Evolutionary conservation across 2,329 filamentous ascomycete species (phyloP).

Genomic region (Dothidotthia symphoricarpi): DNA sequence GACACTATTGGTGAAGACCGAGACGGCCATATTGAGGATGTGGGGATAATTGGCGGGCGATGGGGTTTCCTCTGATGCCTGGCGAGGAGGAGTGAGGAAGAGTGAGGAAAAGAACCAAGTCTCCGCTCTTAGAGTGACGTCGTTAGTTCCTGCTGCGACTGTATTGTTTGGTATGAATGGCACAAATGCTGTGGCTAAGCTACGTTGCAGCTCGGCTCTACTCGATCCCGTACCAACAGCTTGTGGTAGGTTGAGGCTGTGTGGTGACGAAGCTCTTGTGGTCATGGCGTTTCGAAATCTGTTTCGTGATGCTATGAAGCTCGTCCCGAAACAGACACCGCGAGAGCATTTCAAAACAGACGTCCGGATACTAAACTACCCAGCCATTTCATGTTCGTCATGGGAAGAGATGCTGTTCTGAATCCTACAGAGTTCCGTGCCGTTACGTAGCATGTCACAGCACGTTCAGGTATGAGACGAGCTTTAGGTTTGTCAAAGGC

Average conservation of each 20-base stretch:
- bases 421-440: conserved; percentile 3
- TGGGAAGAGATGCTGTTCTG: conserved; percentile 4
- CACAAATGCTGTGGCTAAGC: too few relatives aligned
- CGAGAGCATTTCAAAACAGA: conserved; percentile 9
- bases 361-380: conserved; percentile 13
- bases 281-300: conserved; percentile 28
- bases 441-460: conserved; percentile 10
- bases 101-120: too few relatives aligned
- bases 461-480: conserved; percentile 27
- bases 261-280: too few relatives aligned
- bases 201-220: too few relatives aligned
- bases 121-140: too few relatives aligned
- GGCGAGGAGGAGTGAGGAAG: too few relatives aligned
- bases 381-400: conserved; percentile 12
- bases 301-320: conserved; percentile 27
- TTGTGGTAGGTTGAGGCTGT: not conserved
- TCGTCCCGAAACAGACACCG: conserved; percentile 22
- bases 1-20: too few relatives aligned
- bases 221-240: not conserved
- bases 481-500: conserved; percentile 16
- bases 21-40: too few relatives aligned
- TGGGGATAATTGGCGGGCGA: too few relatives aligned
- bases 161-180: too few relatives aligned
- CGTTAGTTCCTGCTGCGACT: too few relatives aligned
- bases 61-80: too few relatives aligned